These are phyloP conservation scores for Starmerella cellae DNA, from an alignment of 805 yeast species.

Conservation along the genomic window DNA sequence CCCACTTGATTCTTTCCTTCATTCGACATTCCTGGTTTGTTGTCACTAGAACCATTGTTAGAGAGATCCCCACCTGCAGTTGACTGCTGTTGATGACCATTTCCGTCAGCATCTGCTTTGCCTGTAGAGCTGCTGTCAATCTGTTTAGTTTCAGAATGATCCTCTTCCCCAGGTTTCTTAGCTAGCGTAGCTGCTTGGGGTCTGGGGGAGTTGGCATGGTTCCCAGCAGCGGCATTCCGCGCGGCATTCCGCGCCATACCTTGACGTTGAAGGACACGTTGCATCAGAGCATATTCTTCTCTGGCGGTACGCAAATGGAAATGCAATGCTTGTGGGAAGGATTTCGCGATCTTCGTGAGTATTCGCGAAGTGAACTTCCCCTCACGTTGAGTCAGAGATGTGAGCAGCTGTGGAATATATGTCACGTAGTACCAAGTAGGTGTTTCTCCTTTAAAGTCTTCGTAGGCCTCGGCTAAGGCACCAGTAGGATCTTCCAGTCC, in stretches of 20 bases:
- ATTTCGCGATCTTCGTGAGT: conserved; percentile 81
- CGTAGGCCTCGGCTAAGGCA: conserved; percentile 73
- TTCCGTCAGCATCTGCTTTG: background rate
- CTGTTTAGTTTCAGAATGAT: background rate
- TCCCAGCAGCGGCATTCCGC: background rate
- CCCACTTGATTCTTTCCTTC: background rate
- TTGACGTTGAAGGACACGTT: conserved; percentile 33
- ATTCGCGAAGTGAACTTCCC: conserved; percentile 81
- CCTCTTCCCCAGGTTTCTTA: background rate
- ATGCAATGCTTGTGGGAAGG: conserved; percentile 93
- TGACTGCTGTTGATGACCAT: background rate
- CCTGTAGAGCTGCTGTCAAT: background rate
- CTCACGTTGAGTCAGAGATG: conserved; percentile 81
- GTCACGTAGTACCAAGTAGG: conserved; percentile 99
- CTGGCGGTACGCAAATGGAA: conserved; percentile 90
- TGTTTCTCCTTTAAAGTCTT: conserved; percentile 83
- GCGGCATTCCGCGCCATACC: background rate
- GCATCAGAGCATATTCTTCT: conserved; percentile 82
- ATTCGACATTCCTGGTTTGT: background rate
- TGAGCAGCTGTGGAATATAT: conserved; percentile 82
- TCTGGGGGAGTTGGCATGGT: background rate
- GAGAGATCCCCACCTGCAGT: background rate
- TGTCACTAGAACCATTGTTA: background rate
- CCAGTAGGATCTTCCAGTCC: conserved; percentile 80
- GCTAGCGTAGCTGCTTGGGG: background rate